A percentile compares a stretch with the other conserved stretches of the same genome.
phyloP scores from a whole-genome alignment of 805 yeast species.

The Yarrowia bubula region DNA sequence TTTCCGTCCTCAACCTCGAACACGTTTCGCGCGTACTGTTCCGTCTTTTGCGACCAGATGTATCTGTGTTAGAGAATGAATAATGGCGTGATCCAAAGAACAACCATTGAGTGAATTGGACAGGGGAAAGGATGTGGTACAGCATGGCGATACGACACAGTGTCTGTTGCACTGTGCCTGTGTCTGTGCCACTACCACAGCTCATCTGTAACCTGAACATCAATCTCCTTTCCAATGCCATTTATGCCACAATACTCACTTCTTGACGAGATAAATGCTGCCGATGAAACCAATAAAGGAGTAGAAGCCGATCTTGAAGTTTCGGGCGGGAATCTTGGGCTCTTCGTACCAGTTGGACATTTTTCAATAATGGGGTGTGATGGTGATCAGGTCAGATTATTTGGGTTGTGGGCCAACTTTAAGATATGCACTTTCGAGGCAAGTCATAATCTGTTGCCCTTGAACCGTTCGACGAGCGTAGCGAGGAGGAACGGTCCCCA shows the following conservation, averaged over 20 bases:
- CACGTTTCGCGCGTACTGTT: slow-evolving; percentile 23
- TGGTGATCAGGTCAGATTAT: slow-evolving; percentile 12
- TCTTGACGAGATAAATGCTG: slow-evolving; percentile 23
- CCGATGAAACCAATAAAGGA: slow-evolving; percentile 19
- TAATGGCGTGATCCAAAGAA: too few relatives aligned
- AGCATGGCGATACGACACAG: too few relatives aligned
- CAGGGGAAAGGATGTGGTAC: too few relatives aligned
- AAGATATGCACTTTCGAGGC: not conserved
- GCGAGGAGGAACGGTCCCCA: too few relatives aligned
- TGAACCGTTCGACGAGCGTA: not conserved
- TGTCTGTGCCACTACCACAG: not conserved
- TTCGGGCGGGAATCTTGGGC: slow-evolving; percentile 27
- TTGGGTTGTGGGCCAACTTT: slow-evolving; percentile 2
- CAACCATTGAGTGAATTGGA: too few relatives aligned
- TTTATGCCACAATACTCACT: too few relatives aligned
- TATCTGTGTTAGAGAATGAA: slow-evolving; percentile 23
- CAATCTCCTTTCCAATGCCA: too few relatives aligned
- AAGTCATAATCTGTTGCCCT: slow-evolving; percentile 1
- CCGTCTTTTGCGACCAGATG: slow-evolving; percentile 24
- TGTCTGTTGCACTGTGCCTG: not conserved
- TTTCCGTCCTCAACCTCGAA: slow-evolving; percentile 29
- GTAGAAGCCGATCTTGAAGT: slow-evolving; percentile 22
- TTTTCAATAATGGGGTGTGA: not conserved
- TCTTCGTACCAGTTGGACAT: slow-evolving; percentile 27
- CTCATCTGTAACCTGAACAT: not conserved